Conservation (phyloP, 768 basidiomycete species). For the Dioszegia hungarica region DNA sequence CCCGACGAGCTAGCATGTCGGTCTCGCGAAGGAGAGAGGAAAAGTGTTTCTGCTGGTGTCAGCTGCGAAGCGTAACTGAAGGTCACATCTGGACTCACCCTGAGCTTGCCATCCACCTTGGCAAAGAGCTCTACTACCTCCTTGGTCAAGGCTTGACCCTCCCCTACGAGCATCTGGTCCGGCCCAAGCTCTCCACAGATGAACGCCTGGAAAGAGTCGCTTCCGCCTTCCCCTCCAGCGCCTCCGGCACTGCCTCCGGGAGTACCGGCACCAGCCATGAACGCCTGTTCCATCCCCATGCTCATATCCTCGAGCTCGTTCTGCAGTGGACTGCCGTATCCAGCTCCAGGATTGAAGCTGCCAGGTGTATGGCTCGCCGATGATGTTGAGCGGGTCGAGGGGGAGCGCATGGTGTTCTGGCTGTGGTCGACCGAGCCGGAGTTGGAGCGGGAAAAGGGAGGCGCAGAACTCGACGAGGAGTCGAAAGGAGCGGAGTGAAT, state of each 20-base stretch:
- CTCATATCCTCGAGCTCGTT: not conserved
- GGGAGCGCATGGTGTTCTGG: conserved; percentile 8
- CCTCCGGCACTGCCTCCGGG: not conserved
- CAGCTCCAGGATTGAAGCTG: not conserved
- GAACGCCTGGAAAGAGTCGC: conserved; percentile 30
- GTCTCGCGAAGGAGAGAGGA: conserved; percentile 33
- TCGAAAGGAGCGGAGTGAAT: conserved; percentile 37
- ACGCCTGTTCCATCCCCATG: not conserved
- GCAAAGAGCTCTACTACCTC: conserved; percentile 26
- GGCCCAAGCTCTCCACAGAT: conserved; percentile 30
- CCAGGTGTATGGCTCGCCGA: conserved; percentile 8
- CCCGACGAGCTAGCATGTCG: conserved; percentile 28
- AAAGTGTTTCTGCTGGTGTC: conserved; percentile 32
- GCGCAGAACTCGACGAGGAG: not conserved
- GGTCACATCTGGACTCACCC: conserved; percentile 14
- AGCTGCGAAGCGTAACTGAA: not conserved
- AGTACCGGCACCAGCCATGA: not conserved
- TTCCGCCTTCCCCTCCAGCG: not conserved
- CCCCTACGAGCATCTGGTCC: conserved; percentile 30
- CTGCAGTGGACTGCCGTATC: not conserved
- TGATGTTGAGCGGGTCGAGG: conserved; percentile 15
- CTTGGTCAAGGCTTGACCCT: conserved; percentile 37
- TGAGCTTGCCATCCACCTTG: conserved; percentile 35
- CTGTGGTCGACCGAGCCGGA: not conserved
- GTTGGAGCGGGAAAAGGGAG: conserved; percentile 1